A percentile compares a stretch with the other conserved stretches of the same genome.
These are phyloP conservation scores for Ramalina intermedia DNA, from an alignment of 495 filamentous ascomycete species.

Conservation along the genomic window DNA sequence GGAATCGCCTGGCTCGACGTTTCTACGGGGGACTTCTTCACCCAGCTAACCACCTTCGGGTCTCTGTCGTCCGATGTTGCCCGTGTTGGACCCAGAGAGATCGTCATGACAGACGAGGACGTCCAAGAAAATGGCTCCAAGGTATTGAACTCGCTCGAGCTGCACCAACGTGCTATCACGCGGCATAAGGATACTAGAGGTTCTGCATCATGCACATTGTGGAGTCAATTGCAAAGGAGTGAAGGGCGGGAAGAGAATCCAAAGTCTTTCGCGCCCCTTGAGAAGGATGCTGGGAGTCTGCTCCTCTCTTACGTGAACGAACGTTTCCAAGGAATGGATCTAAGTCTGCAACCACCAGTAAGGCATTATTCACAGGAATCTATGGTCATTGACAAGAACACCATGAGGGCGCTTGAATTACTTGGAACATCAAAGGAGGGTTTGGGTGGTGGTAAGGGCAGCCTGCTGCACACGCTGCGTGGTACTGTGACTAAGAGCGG, in stretches of 20 bases:
- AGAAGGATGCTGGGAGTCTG: constrained; percentile 51
- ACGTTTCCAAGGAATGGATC: constrained; percentile 59
- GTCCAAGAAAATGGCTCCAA: constrained; percentile 29
- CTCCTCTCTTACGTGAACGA: constrained; percentile 72
- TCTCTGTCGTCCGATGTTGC: constrained; percentile 65
- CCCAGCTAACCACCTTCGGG: constrained; percentile 58
- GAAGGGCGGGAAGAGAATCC: constrained; percentile 29
- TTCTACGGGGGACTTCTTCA: constrained; percentile 87
- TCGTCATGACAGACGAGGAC: constrained; percentile 56
- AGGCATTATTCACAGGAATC: constrained; percentile 56
- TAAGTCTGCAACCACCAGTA: constrained; percentile 74
- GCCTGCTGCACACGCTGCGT: constrained; percentile 75
- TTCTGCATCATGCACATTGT: constrained; percentile 44
- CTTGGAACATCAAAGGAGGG: constrained; percentile 66
- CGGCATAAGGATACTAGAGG: constrained; percentile 32
- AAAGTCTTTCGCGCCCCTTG: constrained; percentile 30
- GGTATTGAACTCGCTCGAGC: constrained; percentile 23
- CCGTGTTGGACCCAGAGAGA: constrained; percentile 70
- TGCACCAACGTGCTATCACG: constrained; percentile 45
- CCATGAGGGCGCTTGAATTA: constrained; percentile 79
- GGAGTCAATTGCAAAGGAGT: constrained; percentile 63
- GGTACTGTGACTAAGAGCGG: constrained; percentile 85
- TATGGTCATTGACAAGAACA: constrained; percentile 86
- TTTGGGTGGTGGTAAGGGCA: constrained; percentile 52
- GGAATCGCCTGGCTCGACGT: constrained; percentile 91